Base-by-base conservation (phyloP, 495 filamentous ascomycete species). In the Xylaria curta region DNA sequence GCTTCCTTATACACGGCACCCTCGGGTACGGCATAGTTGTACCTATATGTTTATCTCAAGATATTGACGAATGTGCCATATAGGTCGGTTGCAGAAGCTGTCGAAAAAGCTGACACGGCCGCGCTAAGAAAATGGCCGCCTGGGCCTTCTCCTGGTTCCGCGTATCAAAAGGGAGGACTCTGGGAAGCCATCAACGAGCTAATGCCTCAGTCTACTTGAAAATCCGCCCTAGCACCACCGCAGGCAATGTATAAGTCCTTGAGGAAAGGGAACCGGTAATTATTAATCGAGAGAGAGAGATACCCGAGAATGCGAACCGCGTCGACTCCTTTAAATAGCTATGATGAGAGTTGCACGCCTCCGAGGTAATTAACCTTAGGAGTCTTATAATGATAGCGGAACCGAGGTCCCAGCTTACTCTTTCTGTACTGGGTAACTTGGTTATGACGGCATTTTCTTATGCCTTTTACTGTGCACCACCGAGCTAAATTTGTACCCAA, bases 1-100 rank as follows among this genome's bases (percentile, higher is more conserved):
- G 90, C 31, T 94, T 93, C 79, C 88, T 91, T 2, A 78, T 95
- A 53, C 85, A 90, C 70, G 91, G 92, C 17, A 80, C 82, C 60
- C 80, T 93, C 36, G 84, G 88, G 92, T 94, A 85, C 75, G 85
- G 75, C 19, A 47, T 59, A 9, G 26, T 46, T 53, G n/a, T 15
- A 5, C 44, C 33, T 59, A 7, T 42, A 13, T 24, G 1, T 24
- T 51, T 40, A 13, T 60, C 17, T 5, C 33, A 15, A 21, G 2
- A 44, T 44, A 51, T 53, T 56, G n/a, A 71, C 28, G 28, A 3
- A 17, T 6, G 46, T 44, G 12, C 47, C 8, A 44, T 60, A 10
- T 51, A 83, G 83, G 7, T 69, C 78, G 9, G 76, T 83, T 2
- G 59, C 65, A 44, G 70, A 76, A 7, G 76, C 81, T 28, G 33